These are phyloP conservation scores for Pseudogymnoascus sp. DNA, from an alignment of 2,329 filamentous ascomycete genomes.

Conservation along the genomic window DNA sequence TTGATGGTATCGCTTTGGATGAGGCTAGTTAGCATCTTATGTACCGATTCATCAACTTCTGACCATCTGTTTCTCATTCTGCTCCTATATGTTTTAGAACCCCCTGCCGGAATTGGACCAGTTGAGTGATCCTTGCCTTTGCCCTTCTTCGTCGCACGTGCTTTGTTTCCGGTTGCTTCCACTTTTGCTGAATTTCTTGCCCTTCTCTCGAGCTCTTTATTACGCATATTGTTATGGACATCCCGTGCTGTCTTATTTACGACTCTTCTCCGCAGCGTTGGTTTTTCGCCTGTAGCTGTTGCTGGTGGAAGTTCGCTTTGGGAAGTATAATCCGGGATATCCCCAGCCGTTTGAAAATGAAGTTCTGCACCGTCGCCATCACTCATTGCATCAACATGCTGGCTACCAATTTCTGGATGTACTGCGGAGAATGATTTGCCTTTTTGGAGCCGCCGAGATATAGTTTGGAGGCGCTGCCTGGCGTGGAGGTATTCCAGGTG, in stretches of 20 bases:
- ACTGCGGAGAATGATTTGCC: too few relatives aligned
- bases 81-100: neutral
- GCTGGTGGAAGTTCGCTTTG: neutral
- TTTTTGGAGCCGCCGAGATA: neutral
- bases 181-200: neutral
- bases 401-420: too few relatives aligned
- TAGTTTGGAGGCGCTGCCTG: neutral
- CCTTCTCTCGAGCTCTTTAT: neutral
- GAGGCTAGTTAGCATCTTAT: constrained; percentile 20
- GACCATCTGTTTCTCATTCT: neutral
- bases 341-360: too few relatives aligned
- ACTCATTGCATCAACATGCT: too few relatives aligned
- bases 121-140: neutral
- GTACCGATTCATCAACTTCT: constrained; percentile 15
- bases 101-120: neutral
- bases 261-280: neutral
- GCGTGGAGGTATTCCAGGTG: neutral
- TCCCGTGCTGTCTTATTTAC: neutral
- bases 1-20: constrained; percentile 16
- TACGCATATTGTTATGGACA: neutral
- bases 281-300: neutral
- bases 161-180: neutral
- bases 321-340: too few relatives aligned
- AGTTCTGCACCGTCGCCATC: too few relatives aligned
- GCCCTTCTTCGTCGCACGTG: neutral